Percentiles rank a stretch among this genome's conserved stretches.
Conservation (phyloP, 1,139 yeast species). For the Scheffersomyces parashehatae region DNA sequence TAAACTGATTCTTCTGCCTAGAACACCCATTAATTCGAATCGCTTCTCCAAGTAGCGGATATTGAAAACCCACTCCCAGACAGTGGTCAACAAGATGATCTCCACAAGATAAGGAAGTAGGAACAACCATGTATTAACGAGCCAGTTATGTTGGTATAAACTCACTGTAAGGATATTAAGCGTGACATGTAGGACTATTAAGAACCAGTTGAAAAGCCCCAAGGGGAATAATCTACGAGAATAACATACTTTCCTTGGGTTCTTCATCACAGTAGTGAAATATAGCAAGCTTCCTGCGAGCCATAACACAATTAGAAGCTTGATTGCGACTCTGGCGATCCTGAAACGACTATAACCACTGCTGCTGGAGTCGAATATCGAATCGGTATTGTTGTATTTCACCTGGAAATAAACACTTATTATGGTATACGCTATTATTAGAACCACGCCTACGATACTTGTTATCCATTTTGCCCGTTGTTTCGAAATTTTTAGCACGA, state of each 20-base stretch:
- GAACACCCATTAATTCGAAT: constrained; percentile 45
- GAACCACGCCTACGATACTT: constrained; percentile 16
- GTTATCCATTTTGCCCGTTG: constrained; percentile 20
- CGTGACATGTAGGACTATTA: constrained; percentile 29
- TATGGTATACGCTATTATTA: constrained; percentile 22
- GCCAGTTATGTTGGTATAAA: constrained; percentile 31
- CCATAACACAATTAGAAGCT: constrained; percentile 28
- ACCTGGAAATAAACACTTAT: constrained; percentile 14
- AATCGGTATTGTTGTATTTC: constrained; percentile 9
- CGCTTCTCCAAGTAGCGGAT: constrained; percentile 43
- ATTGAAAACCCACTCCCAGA: constrained; percentile 56
- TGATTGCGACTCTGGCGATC: constrained; percentile 16
- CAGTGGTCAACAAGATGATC: constrained; percentile 37
- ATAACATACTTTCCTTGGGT: constrained; percentile 36
- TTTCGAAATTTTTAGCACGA: constrained; percentile 27
- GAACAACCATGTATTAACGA: constrained; percentile 38
- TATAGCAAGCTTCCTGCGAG: constrained; percentile 26
- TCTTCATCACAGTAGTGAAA: constrained; percentile 30
- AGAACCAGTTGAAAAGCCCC: constrained; percentile 39
- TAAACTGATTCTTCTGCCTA: constrained; percentile 47
- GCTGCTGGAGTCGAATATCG: constrained; percentile 12
- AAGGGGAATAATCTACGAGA: constrained; percentile 40
- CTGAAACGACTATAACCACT: constrained; percentile 11
- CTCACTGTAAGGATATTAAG: constrained; percentile 29
- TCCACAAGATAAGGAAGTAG: constrained; percentile 39